Evolutionary conservation across 2,329 filamentous ascomycete species (phyloP).

Genomic region (Colletotrichum cuscutae): DNA sequence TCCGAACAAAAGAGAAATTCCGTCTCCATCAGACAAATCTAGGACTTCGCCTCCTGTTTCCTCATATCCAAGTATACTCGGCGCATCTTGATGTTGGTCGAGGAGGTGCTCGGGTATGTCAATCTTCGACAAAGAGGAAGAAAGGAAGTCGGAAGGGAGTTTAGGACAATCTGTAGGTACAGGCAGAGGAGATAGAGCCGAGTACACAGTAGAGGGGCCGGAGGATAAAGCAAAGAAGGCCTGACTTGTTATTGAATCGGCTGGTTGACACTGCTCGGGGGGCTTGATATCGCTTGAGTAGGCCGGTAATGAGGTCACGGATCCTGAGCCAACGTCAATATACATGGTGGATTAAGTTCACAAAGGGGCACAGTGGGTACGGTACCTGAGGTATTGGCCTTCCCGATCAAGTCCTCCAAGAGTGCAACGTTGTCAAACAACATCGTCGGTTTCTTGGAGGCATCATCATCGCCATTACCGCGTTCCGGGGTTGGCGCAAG

Average conservation of each 20-base stretch:
- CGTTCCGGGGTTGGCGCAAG: neutral
- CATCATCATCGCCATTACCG: neutral
- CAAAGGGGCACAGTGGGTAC: neutral
- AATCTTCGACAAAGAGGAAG: neutral
- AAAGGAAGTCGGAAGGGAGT: neutral
- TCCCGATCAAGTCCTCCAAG: slow-evolving; percentile 6
- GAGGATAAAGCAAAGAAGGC: neutral
- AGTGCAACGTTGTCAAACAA: slow-evolving; percentile 19
- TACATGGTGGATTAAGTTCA: neutral
- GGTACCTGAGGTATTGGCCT: slow-evolving; percentile 10
- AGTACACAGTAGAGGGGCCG: neutral
- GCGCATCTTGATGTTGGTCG: neutral
- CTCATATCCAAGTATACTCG: no score
- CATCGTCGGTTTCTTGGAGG: neutral
- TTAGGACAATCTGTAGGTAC: neutral
- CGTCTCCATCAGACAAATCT: neutral
- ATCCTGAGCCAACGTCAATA: neutral
- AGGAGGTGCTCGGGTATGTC: neutral
- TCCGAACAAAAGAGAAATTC: neutral
- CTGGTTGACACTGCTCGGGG: neutral
- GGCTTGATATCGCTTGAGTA: neutral
- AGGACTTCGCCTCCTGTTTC: neutral
- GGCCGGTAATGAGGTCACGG: neutral
- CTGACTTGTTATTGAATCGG: neutral
- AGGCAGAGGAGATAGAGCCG: neutral